Conservation (phyloP, 108 stramenopile genomes). For the Aureococcus anophagefferens region DNA sequence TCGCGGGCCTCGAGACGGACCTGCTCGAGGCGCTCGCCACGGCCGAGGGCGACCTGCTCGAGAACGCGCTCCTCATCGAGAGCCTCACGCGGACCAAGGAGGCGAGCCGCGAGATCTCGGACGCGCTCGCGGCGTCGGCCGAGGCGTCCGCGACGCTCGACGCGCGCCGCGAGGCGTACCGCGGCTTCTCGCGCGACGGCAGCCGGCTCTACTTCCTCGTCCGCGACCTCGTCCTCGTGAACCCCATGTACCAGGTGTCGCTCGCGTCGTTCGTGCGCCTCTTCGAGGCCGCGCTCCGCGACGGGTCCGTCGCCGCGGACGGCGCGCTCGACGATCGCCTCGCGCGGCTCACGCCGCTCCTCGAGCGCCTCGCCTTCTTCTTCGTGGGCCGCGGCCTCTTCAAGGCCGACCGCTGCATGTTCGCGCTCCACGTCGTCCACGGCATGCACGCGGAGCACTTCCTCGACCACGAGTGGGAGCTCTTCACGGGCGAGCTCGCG, state of each 20-base stretch:
- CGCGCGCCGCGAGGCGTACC: constrained; percentile 41
- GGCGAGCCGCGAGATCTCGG: constrained; percentile 34
- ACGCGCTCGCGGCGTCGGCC: constrained; percentile 32
- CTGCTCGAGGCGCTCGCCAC: constrained; percentile 46
- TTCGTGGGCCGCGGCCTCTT: constrained; percentile 42
- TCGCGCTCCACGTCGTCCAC: constrained; percentile 50
- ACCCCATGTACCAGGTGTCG: constrained; percentile 56
- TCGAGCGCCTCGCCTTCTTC: constrained; percentile 7
- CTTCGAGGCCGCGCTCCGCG: constrained; percentile 29
- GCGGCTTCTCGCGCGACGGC: constrained; percentile 38
- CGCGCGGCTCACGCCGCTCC: background rate
- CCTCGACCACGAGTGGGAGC: constrained; percentile 43
- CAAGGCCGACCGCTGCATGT: constrained; percentile 46
- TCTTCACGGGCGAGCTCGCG: constrained; percentile 48
- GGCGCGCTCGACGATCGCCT: background rate
- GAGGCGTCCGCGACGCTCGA: constrained; percentile 45
- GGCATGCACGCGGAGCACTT: constrained; percentile 40
- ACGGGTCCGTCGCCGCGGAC: background rate
- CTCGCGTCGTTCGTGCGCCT: constrained; percentile 36
- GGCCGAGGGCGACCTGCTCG: constrained; percentile 49
- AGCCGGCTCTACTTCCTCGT: constrained; percentile 45
- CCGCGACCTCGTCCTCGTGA: constrained; percentile 19
- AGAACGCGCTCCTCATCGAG: constrained; percentile 48
- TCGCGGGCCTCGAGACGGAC: constrained; percentile 46
- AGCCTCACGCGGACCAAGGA: constrained; percentile 45